Conservation (phyloP, 768 basidiomycete genomes). For the Collybia sordida region DNA sequence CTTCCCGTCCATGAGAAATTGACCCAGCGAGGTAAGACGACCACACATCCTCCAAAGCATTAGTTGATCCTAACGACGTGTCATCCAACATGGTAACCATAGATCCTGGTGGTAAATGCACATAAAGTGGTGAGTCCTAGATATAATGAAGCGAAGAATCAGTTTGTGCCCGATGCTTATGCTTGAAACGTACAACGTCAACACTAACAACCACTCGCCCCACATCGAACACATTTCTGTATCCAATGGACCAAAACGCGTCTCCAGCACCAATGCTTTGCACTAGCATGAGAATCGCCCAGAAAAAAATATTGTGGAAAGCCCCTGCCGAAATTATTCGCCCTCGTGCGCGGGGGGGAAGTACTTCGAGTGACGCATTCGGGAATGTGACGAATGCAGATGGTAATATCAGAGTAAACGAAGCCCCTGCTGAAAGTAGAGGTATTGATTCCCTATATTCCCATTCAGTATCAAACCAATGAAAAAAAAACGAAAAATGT, state of each 20-base stretch:
- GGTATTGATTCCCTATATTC: constrained; percentile 62
- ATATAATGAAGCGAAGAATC: neutral
- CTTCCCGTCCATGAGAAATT: constrained; percentile 1
- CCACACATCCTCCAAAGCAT: constrained; percentile 42
- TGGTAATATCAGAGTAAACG: constrained; percentile 63
- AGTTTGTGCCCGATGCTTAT: neutral
- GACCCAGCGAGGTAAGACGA: constrained; percentile 36
- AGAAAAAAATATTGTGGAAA: constrained; percentile 73
- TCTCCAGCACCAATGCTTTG: constrained; percentile 30
- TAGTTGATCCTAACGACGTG: constrained; percentile 33
- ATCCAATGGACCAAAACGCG: constrained; percentile 38
- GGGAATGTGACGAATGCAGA: constrained; percentile 75
- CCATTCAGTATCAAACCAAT: neutral
- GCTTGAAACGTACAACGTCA: constrained; percentile 43
- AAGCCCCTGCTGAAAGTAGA: constrained; percentile 58
- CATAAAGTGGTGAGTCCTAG: constrained; percentile 63
- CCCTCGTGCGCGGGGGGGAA: constrained; percentile 43
- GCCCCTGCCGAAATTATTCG: constrained; percentile 73
- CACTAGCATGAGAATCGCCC: constrained; percentile 40
- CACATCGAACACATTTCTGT: constrained; percentile 46
- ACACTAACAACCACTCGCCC: constrained; percentile 61
- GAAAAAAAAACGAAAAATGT: constrained; percentile 23
- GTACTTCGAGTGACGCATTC: constrained; percentile 32
- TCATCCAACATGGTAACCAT: constrained; percentile 72
- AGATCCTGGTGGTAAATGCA: constrained; percentile 54